Evolutionary conservation across 2,329 filamentous ascomycete genomes (phyloP), one percentile per base, ranked within the genome.

Genomic region (Ciborinia camelliae): DNA sequence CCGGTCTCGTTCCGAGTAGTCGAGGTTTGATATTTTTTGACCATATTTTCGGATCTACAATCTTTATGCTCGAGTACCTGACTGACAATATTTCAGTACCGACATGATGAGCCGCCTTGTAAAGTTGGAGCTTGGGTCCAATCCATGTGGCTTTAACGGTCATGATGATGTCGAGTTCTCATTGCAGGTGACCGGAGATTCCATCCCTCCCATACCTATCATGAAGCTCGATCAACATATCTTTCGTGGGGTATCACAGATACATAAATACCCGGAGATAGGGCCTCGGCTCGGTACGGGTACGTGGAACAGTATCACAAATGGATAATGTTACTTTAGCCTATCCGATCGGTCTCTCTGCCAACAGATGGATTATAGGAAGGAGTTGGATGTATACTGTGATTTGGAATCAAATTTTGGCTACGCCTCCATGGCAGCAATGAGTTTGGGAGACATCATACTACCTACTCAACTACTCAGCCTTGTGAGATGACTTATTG

Each of bases 281-380:
- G 45, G 41, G 39, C 26, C 50, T 63, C 51, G 51, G 61, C 7
- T 53, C 41, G 41, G 61, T 54, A 32, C 39, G 61, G 41, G 61
- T 54, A 32, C 39, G 61, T 63, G 51, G 23, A 63, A 62, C 50
- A 35, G 18, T 47, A 43, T 39, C 47, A 62, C 45, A 28, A 62
- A 32, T 43, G 37, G 12, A 57, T 23, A n/a, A n/a, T n/a, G n/a
- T n/a, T n/a, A 45, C 28, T 45, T 45, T 32, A 15, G 37, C 26
- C 30, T n/a, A 26, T 18, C 43, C n/a, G 28, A 37, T 48, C 14
- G 26, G n/a, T 50, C 18, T 23, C 30, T 23, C 37, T 14, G 20
- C 18, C 39, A 32, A 23, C 6, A 45, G 20, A 58, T 23, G 18
- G 10, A 45, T 3, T 45, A n/a, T 30, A 45, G 28, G 3, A 39